A percentile compares a stretch with the other conserved stretches of the same genome.
These are phyloP conservation scores for Dendrobium catenatum DNA, from an alignment of 106 monocot species.

Conservation along the genomic window DNA sequence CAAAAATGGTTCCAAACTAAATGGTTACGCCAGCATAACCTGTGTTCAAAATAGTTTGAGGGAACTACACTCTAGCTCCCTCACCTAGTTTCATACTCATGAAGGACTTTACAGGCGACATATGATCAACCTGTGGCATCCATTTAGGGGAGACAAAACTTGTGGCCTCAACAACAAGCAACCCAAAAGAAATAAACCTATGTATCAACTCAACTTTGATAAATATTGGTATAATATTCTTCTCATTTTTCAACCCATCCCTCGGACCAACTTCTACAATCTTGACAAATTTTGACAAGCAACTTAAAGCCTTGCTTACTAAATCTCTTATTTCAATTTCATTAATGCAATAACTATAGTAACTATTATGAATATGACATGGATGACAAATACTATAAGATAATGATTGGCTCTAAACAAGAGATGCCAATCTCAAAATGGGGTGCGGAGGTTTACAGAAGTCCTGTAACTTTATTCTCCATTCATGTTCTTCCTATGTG, in stretches of 20 bases:
- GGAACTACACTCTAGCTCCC: no score
- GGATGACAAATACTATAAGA: constrained; percentile 14
- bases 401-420: constrained; percentile 20
- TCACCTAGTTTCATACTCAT: no score
- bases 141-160: constrained; percentile 99
- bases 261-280: constrained; percentile 96
- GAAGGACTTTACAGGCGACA: no score
- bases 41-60: no score
- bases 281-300: constrained; percentile 78
- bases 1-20: no score
- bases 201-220: constrained; percentile 85
- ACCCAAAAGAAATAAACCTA: constrained; percentile 54
- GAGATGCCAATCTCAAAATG: constrained; percentile 10
- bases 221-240: constrained; percentile 60
- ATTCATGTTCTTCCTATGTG: constrained; percentile 14
- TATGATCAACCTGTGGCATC: constrained; percentile 67
- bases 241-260: constrained; percentile 97
- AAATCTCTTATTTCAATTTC: constrained; percentile 16
- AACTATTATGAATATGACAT: constrained; percentile 11
- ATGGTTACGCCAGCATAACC: no score
- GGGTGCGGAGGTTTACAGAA: constrained; percentile 8
- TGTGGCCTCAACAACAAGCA: constrained; percentile 86
- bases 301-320: constrained; percentile 47
- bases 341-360: constrained; percentile 20
- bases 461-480: constrained; percentile 27